These are phyloP conservation scores for Pyrrhoderma lamaoense DNA, from an alignment of 1,284 basidiomycete genomes.

Conservation along the genomic window DNA sequence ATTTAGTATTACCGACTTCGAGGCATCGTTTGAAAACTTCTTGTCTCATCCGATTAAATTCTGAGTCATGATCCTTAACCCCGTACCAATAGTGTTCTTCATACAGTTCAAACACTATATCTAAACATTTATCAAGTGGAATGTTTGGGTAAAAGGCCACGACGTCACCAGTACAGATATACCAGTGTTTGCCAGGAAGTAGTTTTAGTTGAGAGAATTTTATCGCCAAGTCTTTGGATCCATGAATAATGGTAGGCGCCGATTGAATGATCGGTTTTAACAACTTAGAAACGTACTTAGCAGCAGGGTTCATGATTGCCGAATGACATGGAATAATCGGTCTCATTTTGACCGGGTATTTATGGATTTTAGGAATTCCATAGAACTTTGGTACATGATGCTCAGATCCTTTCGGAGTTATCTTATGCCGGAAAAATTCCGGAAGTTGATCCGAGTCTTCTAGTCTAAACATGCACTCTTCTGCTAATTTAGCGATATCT, in stretches of 20 bases:
- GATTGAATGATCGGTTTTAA: conserved; percentile 28
- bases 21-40: conserved; percentile 19
- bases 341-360: conserved; percentile 27
- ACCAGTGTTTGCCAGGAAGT: conserved; percentile 12
- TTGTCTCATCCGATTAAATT: neutral
- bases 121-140: conserved; percentile 17
- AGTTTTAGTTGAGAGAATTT: conserved; percentile 24
- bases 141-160: conserved; percentile 30
- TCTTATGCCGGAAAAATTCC: neutral
- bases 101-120: conserved; percentile 18
- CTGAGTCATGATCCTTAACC: too few relatives aligned
- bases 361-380: conserved; percentile 33
- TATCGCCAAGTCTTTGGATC: conserved; percentile 28
- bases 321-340: conserved; percentile 31
- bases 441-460: neutral
- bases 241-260: conserved; percentile 25
- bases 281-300: conserved; percentile 27
- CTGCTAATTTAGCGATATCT: neutral
- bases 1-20: conserved; percentile 18
- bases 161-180: conserved; percentile 27
- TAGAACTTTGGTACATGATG: conserved; percentile 26
- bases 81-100: too few relatives aligned
- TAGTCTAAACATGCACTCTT: neutral
- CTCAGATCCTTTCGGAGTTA: neutral
- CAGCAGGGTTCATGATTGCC: conserved; percentile 27